Evolutionary conservation across 1,139 yeast species (phyloP), one percentile per base, ranked within the genome.

Genomic region (Chernovozyma aurita): DNA sequence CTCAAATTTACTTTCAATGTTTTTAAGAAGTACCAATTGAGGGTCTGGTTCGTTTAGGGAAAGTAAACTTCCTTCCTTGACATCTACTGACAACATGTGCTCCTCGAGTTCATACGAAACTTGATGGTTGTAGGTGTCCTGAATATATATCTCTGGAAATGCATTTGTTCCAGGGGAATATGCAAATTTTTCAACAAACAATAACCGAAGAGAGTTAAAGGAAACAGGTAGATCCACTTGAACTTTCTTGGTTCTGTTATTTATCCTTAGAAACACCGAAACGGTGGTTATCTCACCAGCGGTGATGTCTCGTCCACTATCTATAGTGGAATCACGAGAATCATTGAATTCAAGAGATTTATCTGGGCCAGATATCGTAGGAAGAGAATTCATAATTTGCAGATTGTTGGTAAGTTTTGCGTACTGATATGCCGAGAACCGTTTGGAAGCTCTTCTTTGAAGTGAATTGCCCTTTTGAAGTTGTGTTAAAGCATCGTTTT

Each of bases 341-440:
- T 17, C 33, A 9, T 7, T n/a, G 34, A 7, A 11, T 11, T n/a
- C 28, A 13, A 12, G 28, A 13, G 11, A 13, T 26, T 12, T 6
- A 16, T 14, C 17, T 16, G 28, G 11, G 22, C 22, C 22, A 20
- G 14, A 25, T 26, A 11, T 16, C 24, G n/a, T 29, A 21, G 4
- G 36, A 18, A 13, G 32, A 33, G 12, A 31, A 16, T 12, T 6
- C 13, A 34, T 24, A 5, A 26, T 34, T 38, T 69, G 71, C 4
- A 69, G 63, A 45, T 63, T 68, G 45, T 76, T 80, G 1, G 88
- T 71, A 18, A 85, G 69, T 49, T 84, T 85, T 1, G 95, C 90
- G 60, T 83, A 85, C 52, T 92, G 97, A 45, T 88, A 92, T 0
- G 97, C 96, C 18, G 96, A 86, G 53, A 84, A 92, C 41, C 98